phyloP scores from a whole-genome alignment of 345 rosid species.

The Iberis pinnata region DNA sequence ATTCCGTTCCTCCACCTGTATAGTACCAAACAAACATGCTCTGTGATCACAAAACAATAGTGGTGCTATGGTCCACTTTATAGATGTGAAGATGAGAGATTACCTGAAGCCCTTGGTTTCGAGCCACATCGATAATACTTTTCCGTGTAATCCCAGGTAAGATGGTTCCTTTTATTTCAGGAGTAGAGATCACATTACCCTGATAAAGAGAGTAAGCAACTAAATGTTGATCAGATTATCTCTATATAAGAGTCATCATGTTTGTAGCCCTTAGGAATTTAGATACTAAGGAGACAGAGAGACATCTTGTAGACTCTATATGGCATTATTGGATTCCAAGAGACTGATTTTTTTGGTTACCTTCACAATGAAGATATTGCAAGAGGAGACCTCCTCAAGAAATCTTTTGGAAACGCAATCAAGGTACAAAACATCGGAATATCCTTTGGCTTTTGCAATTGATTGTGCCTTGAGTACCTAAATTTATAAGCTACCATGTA shows the following conservation, averaged over 20 bases:
- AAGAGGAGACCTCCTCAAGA: conserved; percentile 34
- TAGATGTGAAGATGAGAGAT: background rate
- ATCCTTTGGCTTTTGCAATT: conserved; percentile 31
- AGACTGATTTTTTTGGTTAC: conserved; percentile 6
- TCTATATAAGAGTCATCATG: no score
- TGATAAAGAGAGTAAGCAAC: conserved; percentile 22
- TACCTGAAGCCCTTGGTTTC: conserved; percentile 63
- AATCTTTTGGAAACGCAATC: conserved; percentile 29
- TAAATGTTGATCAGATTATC: background rate
- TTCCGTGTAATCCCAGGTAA: conserved; percentile 31
- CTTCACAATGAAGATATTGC: conserved; percentile 34
- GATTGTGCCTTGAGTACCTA: conserved; percentile 33
- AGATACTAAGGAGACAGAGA: no score
- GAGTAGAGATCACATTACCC: conserved; percentile 67
- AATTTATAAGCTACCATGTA: background rate
- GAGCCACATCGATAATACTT: conserved; percentile 88
- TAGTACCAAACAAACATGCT: conserved; percentile 1
- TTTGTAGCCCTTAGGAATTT: no score
- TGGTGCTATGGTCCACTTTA: conserved; percentile 2
- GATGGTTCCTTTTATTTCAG: conserved; percentile 47
- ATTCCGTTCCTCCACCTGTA: conserved; percentile 29
- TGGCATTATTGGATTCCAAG: background rate
- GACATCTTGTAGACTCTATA: no score
- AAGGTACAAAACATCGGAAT: conserved; percentile 33
- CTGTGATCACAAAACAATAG: background rate